Base-by-base conservation (phyloP, 495 filamentous ascomycete genomes). In the Penicillium odoratum region DNA sequence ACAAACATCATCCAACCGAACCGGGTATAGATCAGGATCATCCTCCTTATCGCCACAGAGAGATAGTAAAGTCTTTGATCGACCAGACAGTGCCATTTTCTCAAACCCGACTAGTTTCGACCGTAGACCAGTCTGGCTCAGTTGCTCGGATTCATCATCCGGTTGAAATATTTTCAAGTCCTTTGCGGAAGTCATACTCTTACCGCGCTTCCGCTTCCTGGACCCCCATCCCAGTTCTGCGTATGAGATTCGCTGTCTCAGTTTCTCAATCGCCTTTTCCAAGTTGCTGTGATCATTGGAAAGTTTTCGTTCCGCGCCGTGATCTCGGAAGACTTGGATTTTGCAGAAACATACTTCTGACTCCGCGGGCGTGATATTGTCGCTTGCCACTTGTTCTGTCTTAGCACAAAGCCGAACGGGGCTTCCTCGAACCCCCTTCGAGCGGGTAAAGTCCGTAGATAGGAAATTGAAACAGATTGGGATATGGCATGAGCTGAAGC, bases 361-460 rank as follows among this genome's bases (percentile, higher is more conserved):
- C 46, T 56, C 33, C 7, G 21, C 31, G 11, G 26, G 7, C 8
- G 7, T n/a, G 3, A n/a, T 13, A 9, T 42, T 25, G 21, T 26
- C 76, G 18, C 72, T 0, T 65, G 67, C 0, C 70, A 72, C 0
- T 89, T 69, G 44, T 48, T 92, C 87, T 0, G 94, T 97, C 71
- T 97, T 97, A 6, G 92, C 84, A 67, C 93, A 98, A 5, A 98
- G 80, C 34, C 94, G 75, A 15, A 98, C 93, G 0, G 93, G 91
- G 50, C 96, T 96, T 25, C 94, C 94, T 69, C 97, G 97, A 26
- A 98, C 93, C 30, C 94, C 94, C 63, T 98, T 98, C 7, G 94
- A 97, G 63, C 96, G 93, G 67, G 93, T 98, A 69, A 98, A 98
- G 66, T 98, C 94, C 10, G 94, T 98, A 0, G 94, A 98, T 0